Conservation (phyloP, 1,284 basidiomycete genomes). For the Trichosporon coremiiforme region DNA sequence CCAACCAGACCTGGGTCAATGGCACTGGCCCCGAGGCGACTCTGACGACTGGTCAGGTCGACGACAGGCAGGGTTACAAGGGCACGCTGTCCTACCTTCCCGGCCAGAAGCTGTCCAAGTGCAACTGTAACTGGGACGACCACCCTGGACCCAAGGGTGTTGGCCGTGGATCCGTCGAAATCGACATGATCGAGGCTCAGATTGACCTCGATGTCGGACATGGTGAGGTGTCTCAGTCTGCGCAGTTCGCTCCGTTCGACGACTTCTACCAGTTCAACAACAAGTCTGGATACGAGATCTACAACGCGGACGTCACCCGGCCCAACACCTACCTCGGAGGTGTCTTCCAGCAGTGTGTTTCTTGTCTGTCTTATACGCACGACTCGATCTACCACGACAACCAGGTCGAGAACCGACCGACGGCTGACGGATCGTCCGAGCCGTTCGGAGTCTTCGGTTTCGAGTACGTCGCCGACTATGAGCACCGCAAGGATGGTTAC, state of each 20-base stretch:
- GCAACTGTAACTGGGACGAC: slow-evolving; percentile 61
- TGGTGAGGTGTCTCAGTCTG: slow-evolving; percentile 40
- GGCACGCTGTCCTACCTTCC: slow-evolving; percentile 54
- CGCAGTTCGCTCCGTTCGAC: slow-evolving; percentile 62
- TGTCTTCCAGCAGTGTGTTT: slow-evolving; percentile 75
- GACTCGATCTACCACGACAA: slow-evolving; percentile 61
- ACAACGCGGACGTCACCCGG: slow-evolving; percentile 60
- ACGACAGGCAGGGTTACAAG: slow-evolving; percentile 31
- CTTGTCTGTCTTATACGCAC: slow-evolving; percentile 63
- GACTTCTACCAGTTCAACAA: slow-evolving; percentile 66
- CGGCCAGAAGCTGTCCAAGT: slow-evolving; percentile 60
- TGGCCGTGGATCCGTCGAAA: slow-evolving; percentile 67
- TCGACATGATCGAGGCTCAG: slow-evolving; percentile 69
- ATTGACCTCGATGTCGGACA: slow-evolving; percentile 29
- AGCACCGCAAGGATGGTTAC: slow-evolving; percentile 62
- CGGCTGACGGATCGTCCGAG: slow-evolving; percentile 36
- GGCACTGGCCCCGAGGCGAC: slow-evolving; percentile 52
- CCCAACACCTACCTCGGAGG: slow-evolving; percentile 77
- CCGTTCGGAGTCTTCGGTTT: slow-evolving; percentile 63
- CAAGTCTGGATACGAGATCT: slow-evolving; percentile 47
- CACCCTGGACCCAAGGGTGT: slow-evolving; percentile 66
- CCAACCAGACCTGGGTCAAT: slow-evolving; percentile 50
- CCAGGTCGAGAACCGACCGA: slow-evolving; percentile 20
- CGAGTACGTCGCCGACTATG: slow-evolving; percentile 68
- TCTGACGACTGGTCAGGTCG: slow-evolving; percentile 44